Percentiles rank a stretch among this genome's conserved stretches.
phyloP scores from a whole-genome alignment of 495 filamentous ascomycete genomes.

The Acidiella bohemica region DNA sequence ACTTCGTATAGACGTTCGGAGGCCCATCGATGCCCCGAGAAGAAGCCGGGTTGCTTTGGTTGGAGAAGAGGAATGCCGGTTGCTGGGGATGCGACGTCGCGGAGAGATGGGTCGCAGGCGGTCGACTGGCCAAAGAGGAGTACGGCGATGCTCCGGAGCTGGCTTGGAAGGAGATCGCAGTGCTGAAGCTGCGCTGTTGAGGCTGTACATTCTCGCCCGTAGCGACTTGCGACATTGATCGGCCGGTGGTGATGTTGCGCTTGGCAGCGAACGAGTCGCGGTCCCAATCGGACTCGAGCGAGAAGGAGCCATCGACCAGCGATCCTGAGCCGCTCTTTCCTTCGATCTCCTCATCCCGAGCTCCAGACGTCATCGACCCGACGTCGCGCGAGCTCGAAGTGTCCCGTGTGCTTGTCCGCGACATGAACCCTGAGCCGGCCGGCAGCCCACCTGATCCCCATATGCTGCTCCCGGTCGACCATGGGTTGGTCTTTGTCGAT shows the following conservation, averaged over 20 bases:
- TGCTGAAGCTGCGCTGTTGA: conserved; percentile 31
- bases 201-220: background rate
- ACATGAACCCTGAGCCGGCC: conserved; percentile 35
- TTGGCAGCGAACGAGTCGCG: background rate
- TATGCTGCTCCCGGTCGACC: conserved; percentile 33
- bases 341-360: conserved; percentile 21
- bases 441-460: conserved; percentile 46
- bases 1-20: conserved; percentile 15
- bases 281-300: conserved; percentile 43
- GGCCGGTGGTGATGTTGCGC: background rate
- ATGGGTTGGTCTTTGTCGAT: background rate
- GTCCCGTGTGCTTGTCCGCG: conserved; percentile 5
- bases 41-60: background rate
- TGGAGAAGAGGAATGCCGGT: background rate
- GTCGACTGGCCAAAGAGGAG: background rate
- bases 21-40: conserved; percentile 2
- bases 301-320: conserved; percentile 45
- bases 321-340: conserved; percentile 53
- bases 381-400: conserved; percentile 8
- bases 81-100: background rate
- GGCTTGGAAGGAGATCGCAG: conserved; percentile 4
- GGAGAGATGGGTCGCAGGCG: conserved; percentile 3
- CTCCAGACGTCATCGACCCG: background rate
- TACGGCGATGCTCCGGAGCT: background rate
- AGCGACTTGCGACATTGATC: conserved; percentile 1